Conservation (phyloP, 768 basidiomycete species). For the Boletus huronensis region DNA sequence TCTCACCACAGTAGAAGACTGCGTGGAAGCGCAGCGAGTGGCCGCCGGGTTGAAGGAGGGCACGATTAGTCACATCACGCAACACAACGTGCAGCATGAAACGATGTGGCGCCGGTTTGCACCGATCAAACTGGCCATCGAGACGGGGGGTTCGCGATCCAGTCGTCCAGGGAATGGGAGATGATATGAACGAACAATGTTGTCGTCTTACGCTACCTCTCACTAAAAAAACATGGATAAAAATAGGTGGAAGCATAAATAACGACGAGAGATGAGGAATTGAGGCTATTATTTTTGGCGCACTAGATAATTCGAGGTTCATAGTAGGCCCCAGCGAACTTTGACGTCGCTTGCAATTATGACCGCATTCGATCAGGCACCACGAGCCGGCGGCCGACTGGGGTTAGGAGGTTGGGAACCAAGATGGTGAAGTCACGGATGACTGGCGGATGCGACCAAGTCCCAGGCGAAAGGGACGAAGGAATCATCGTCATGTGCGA, state of each 20-base stretch:
- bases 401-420: neutral
- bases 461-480: neutral
- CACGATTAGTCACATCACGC: slow-evolving; percentile 22
- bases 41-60: slow-evolving; percentile 21
- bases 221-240: slow-evolving; percentile 9
- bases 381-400: slow-evolving; percentile 1
- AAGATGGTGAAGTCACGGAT: too few species aligned
- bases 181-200: neutral
- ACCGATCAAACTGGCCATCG: neutral
- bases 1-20: slow-evolving; percentile 8
- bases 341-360: slow-evolving; percentile 25
- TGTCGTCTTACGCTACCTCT: neutral
- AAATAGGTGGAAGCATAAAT: slow-evolving; percentile 27
- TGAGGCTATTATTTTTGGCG: slow-evolving; percentile 34
- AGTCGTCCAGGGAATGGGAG: neutral
- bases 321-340: slow-evolving; percentile 11
- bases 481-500: neutral
- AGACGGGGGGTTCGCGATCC: neutral
- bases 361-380: slow-evolving; percentile 30
- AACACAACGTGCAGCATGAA: slow-evolving; percentile 15
- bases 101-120: slow-evolving; percentile 5
- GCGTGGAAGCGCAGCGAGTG: slow-evolving; percentile 23
- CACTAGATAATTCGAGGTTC: slow-evolving; percentile 24
- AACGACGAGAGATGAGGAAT: slow-evolving; percentile 9
- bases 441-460: neutral